Percentiles rank a stretch among this genome's conserved stretches.
Evolutionary conservation across 129 eudicot genomes (phyloP).

Genomic region (Pulicaria dysenterica): DNA sequence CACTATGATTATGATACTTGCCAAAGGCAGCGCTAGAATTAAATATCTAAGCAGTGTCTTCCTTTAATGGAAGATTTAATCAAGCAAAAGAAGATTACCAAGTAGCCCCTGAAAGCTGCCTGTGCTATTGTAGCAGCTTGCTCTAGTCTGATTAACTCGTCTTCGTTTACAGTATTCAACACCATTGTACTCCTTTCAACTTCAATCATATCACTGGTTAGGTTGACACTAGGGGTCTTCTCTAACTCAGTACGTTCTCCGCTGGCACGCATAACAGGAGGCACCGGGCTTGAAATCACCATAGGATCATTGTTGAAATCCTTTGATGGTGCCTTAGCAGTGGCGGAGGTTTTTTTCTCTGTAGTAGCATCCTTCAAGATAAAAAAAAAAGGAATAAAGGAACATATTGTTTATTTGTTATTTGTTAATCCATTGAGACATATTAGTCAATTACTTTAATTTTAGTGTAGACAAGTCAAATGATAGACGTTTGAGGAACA

Average conservation of each 20-base stretch:
- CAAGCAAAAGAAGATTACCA: constrained; percentile 53
- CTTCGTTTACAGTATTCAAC: constrained; percentile 40
- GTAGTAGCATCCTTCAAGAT: constrained; percentile 50
- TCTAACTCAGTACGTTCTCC: constrained; percentile 38
- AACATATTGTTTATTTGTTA: constrained; percentile 7
- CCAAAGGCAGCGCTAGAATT: background rate
- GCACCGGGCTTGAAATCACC: constrained; percentile 46
- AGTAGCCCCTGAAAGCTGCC: constrained; percentile 90
- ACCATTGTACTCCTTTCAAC: constrained; percentile 29
- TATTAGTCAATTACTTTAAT: background rate
- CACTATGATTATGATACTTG: background rate
- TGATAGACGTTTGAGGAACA: too few species aligned
- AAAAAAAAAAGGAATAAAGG: constrained; percentile 24
- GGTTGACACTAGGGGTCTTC: constrained; percentile 37
- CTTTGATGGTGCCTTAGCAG: constrained; percentile 45
- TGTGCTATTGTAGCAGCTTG: constrained; percentile 84
- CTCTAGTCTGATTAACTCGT: constrained; percentile 52
- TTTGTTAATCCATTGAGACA: background rate
- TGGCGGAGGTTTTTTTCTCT: constrained; percentile 46
- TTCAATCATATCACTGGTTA: constrained; percentile 36
- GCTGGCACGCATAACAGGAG: constrained; percentile 37
- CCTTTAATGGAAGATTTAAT: background rate
- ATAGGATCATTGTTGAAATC: constrained; percentile 49
- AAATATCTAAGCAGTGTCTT: background rate
- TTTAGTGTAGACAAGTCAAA: too few species aligned